Conservation (phyloP, 306 rosid genomes). For the Prunus mongolica region DNA sequence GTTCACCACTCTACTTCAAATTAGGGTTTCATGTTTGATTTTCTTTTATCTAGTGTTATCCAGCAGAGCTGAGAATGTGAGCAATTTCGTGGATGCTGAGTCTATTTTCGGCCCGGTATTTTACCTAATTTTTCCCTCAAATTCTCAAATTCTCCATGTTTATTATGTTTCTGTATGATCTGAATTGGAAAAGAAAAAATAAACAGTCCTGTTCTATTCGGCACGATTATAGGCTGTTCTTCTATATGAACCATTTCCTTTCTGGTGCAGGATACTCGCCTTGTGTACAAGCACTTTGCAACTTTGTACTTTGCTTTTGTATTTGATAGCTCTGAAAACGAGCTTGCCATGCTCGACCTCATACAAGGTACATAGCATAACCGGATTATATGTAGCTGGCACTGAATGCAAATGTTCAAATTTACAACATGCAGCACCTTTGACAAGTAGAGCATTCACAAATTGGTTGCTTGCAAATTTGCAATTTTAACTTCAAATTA, state of each 20-base stretch:
- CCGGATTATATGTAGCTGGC: background rate
- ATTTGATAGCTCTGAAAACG: conserved; percentile 89
- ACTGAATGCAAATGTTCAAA: background rate
- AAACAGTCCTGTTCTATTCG: background rate
- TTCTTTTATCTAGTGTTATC: conserved; percentile 50
- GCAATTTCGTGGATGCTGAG: conserved; percentile 84
- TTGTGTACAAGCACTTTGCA: conserved; percentile 90
- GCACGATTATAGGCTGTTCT: background rate
- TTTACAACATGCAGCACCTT: background rate
- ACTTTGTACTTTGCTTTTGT: conserved; percentile 84
- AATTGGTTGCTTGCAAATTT: background rate
- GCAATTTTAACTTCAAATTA: too few relatives aligned
- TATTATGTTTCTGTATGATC: background rate
- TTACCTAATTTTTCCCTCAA: background rate
- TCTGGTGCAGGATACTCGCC: conserved; percentile 67
- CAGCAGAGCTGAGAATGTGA: conserved; percentile 85
- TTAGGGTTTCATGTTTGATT: background rate
- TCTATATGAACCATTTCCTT: background rate
- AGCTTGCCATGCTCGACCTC: conserved; percentile 95
- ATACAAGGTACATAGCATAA: conserved; percentile 66
- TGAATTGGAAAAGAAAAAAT: background rate
- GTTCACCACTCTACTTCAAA: background rate
- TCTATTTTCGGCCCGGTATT: conserved; percentile 79
- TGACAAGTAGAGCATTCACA: background rate
- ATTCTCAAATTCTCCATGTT: background rate